Conservation (phyloP, 139 green algal species). For the Axilococcus clingmanii region DNA sequence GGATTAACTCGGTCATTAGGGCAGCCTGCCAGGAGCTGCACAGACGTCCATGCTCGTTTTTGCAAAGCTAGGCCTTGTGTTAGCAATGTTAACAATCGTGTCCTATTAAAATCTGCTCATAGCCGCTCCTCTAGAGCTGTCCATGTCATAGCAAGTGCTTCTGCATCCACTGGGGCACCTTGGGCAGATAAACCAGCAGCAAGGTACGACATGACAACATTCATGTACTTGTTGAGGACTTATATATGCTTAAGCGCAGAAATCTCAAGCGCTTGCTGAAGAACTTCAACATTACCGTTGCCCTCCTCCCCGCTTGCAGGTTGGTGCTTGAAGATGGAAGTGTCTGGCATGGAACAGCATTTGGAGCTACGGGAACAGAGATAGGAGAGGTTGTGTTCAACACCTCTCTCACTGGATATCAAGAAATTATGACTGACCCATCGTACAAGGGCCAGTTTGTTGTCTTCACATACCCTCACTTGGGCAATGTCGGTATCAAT, state of each 20-base stretch:
- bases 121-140: too few relatives aligned
- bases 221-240: too few relatives aligned
- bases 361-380: slow-evolving; percentile 76
- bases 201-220: neutral
- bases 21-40: too few relatives aligned
- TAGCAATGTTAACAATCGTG: too few relatives aligned
- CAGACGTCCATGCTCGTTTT: too few relatives aligned
- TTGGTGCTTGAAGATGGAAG: slow-evolving; percentile 93
- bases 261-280: too few relatives aligned
- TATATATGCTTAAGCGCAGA: too few relatives aligned
- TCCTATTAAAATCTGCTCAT: too few relatives aligned
- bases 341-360: slow-evolving; percentile 75
- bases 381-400: slow-evolving; percentile 95
- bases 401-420: slow-evolving; percentile 79
- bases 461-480: slow-evolving; percentile 92
- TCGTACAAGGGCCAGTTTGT: slow-evolving; percentile 97
- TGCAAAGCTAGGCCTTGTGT: too few relatives aligned
- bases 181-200: slow-evolving; percentile 7
- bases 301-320: slow-evolving; percentile 16
- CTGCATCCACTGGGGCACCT: too few relatives aligned
- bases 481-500: slow-evolving; percentile 98
- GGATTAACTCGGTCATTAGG: too few relatives aligned
- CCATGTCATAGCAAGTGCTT: too few relatives aligned
- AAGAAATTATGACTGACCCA: slow-evolving; percentile 98
- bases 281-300: neutral